Conservation (phyloP, 1,284 basidiomycete species). For the Cryptococcus sp. region DNA sequence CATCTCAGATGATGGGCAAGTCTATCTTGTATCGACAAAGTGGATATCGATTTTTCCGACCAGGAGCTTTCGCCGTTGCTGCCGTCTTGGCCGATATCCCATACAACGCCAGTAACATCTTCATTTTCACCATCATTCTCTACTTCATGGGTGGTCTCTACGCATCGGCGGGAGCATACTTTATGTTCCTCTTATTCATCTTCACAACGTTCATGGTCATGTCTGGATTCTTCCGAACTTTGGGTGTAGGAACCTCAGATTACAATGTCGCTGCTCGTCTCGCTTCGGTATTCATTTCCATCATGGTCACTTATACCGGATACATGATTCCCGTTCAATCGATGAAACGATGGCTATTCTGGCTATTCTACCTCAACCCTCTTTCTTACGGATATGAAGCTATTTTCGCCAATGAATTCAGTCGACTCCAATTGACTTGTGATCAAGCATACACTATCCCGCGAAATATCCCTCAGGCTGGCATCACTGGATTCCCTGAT, state of each 20-base stretch:
- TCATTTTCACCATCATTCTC: slow-evolving; percentile 50
- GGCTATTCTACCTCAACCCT: slow-evolving; percentile 58
- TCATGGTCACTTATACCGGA: slow-evolving; percentile 55
- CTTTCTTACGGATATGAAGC: slow-evolving; percentile 69
- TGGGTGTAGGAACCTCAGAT: slow-evolving; percentile 48
- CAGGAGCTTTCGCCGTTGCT: slow-evolving; percentile 47
- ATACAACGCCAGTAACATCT: slow-evolving; percentile 50
- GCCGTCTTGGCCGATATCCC: slow-evolving; percentile 51
- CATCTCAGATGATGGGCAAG: slow-evolving; percentile 59
- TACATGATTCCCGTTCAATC: slow-evolving; percentile 54
- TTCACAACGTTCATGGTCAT: slow-evolving; percentile 50
- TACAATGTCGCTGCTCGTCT: slow-evolving; percentile 54
- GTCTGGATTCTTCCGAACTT: slow-evolving; percentile 48
- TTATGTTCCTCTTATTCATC: slow-evolving; percentile 47
- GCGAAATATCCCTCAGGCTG: slow-evolving; percentile 56
- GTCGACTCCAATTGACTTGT: slow-evolving; percentile 64
- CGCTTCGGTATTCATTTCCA: slow-evolving; percentile 51
- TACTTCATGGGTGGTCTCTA: slow-evolving; percentile 50
- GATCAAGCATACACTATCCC: slow-evolving; percentile 67
- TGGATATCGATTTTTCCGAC: slow-evolving; percentile 75
- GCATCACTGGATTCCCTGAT: slow-evolving; percentile 63
- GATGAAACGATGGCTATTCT: slow-evolving; percentile 74
- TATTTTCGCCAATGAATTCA: slow-evolving; percentile 79
- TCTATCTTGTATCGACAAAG: slow-evolving; percentile 61
- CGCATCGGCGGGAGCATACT: slow-evolving; percentile 51